phyloP scores from a whole-genome alignment of 1,139 yeast genomes.

The Saccharomycopsis hybrid region DNA sequence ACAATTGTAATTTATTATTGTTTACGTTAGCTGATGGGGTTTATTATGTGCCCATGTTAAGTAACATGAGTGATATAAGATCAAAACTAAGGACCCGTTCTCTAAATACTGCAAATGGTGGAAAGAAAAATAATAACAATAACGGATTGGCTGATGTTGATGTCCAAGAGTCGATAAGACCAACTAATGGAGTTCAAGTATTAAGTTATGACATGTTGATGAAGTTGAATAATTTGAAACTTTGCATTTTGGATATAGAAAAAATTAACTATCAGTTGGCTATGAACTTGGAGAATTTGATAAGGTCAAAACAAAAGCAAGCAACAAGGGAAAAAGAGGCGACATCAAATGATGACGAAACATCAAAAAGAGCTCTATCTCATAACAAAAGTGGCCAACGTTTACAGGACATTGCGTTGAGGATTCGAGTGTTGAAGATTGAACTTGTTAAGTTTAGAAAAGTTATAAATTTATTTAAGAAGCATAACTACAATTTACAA shows the following conservation, averaged over 20 bases:
- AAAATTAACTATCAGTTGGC: slow-evolving; percentile 13
- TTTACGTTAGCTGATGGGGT: slow-evolving; percentile 15
- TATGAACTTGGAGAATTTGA: slow-evolving; percentile 4
- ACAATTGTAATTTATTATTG: slow-evolving; percentile 4
- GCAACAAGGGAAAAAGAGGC: neutral
- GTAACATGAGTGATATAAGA: slow-evolving; percentile 3
- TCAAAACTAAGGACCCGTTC: neutral
- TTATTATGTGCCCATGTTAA: slow-evolving; percentile 11
- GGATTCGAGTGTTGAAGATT: neutral
- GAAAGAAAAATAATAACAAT: neutral
- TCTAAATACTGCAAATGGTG: neutral
- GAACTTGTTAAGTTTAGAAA: neutral
- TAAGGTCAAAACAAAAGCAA: neutral
- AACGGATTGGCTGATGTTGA: neutral
- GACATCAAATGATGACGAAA: neutral
- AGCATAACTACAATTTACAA: neutral
- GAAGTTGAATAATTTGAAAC: slow-evolving; percentile 19
- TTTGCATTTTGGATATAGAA: slow-evolving; percentile 18
- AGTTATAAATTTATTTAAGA: slow-evolving; percentile 3
- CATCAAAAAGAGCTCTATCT: too few species aligned
- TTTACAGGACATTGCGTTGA: too few species aligned
- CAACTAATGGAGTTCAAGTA: slow-evolving; percentile 12
- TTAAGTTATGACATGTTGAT: slow-evolving; percentile 15
- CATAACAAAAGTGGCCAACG: too few species aligned
- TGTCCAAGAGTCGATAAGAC: too few species aligned